Conservation (phyloP, 495 filamentous ascomycete species). For the Physcia stellaris region DNA sequence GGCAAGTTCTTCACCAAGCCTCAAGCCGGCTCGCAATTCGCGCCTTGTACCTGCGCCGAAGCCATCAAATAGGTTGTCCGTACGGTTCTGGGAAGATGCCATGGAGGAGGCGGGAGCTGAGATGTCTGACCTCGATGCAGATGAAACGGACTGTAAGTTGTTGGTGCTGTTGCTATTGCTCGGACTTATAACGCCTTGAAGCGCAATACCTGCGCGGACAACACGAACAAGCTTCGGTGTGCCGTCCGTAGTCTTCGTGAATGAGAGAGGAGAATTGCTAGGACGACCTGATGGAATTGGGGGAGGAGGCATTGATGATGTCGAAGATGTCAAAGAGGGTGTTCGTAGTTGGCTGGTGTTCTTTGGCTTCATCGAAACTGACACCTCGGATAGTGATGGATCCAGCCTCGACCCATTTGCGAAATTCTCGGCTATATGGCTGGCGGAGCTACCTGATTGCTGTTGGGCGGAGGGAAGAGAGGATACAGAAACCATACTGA, state of each 20-base stretch:
- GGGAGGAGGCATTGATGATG: not conserved
- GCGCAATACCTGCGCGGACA: conserved; percentile 32
- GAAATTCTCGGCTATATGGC: not conserved
- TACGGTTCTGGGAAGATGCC: conserved; percentile 18
- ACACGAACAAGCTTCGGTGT: conserved; percentile 28
- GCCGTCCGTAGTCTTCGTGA: conserved; percentile 7
- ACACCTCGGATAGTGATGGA: not conserved
- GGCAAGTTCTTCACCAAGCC: conserved; percentile 36
- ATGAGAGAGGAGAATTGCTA: not conserved
- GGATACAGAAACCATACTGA: conserved; percentile 45
- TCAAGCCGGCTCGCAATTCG: conserved; percentile 31
- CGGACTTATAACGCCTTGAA: conserved; percentile 31
- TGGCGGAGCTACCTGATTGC: conserved; percentile 6
- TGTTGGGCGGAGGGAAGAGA: conserved; percentile 35
- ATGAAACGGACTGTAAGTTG: not conserved
- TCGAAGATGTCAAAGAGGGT: not conserved
- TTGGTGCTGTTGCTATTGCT: conserved; percentile 1
- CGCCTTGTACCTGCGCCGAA: conserved; percentile 29
- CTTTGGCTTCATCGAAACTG: not conserved
- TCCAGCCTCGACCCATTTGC: not conserved
- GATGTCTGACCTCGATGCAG: too few species aligned
- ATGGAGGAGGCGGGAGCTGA: not conserved
- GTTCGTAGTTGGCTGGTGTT: conserved; percentile 1
- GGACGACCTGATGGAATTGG: not conserved
- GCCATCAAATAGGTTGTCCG: conserved; percentile 31